Base-by-base conservation (phyloP, 108 stramenopile genomes). In the Cyclotella atomus region DNA sequence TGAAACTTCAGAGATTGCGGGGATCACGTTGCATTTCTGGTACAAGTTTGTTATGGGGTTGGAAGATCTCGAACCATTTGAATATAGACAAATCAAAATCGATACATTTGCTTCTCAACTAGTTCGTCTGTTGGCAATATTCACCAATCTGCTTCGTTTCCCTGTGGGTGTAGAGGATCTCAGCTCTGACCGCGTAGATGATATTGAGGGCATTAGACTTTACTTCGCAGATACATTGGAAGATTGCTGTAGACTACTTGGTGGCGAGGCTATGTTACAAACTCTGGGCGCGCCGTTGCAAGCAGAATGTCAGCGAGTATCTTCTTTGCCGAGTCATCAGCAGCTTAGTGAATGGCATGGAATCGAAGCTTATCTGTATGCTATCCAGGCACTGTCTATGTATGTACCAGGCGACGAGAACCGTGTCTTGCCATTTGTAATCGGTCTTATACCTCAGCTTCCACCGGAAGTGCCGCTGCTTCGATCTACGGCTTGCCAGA, bases 11-110 rank as follows among this genome's bases (percentile, higher is more conserved):
- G 92, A 93, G 49, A 92, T 94, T 74, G 88, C 97, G 7, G 77
- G 81, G 25, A 96, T 96, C 3, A 92, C 97, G 0, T 76, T 95
- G 24, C 87, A 96, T 65, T 97, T 97, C 70, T 97, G 97, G 97
- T 96, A 95, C 69, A 87, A 91, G 52, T 89, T 95, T 77, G 91
- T 93, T 19, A 63, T 87, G 54, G 89, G 91, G 15, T 60, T 95
- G 45, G 94, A 95, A 76, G 47, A 65, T 3, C 59, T 93, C 16
- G 88, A 95, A 68, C 91, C 91, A 12, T 91, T 85, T 57, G 88
- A 91, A 63, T 88, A 83, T 45, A 84, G 94, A 10, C 90, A 95
- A 71, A 78, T 88, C n/a, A 71, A 88, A 70, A 83, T 91, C 24
- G 91, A 92, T 77, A 64, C 80, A 9, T 95, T 87, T 69, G 80